Evolutionary conservation across 352 stramenopile genomes (phyloP), one percentile per base, ranked within the genome.

Genomic region (Pelagophyceae sp.): DNA sequence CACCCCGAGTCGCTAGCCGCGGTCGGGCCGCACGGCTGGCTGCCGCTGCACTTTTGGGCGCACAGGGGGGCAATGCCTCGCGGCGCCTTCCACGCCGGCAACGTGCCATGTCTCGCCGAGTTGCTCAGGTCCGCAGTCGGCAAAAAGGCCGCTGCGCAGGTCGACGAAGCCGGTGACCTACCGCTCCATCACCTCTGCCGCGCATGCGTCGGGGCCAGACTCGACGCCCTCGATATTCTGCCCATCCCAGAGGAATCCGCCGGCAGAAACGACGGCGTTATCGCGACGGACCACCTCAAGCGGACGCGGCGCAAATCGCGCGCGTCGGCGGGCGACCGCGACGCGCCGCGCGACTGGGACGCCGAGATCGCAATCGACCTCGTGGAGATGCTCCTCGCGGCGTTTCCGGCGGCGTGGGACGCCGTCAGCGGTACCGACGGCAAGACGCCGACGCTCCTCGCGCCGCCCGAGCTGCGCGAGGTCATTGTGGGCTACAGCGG

Each of bases 401-500:
- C 37, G 35, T 58, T 60, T 37, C 67, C 67, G 2, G 27, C 3
- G 35, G 31, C 67, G 20, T 58, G 33, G 35, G 11, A n/a, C 15
- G 29, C 31, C 58, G 11, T 33, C 35, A 15, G 0, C 11, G 67
- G 67, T 2, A 19, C 1, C 15, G 27, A 37, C 35, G 6, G 15
- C 5, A 0, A 31, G 1, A 58, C 37, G 67, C 19, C 67, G 35
- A 6, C 17, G 35, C 17, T 60, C 15, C 11, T 58, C 20, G 67
- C 67, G 67, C 67, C 67, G 2, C 20, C 38, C 15, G 67, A 74
- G 35, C 67, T 74, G 15, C 67, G 31, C 61, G 61, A 71, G 38
- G 38, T 15, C 67, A 15, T 74, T 2, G 19, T 54, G 45, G 45
- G 45, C 11, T 54, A 23, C 45, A 54, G 45, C 45, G 23, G 45